Conservation (phyloP, 257 asterid species). For the Capsicum chinense region DNA sequence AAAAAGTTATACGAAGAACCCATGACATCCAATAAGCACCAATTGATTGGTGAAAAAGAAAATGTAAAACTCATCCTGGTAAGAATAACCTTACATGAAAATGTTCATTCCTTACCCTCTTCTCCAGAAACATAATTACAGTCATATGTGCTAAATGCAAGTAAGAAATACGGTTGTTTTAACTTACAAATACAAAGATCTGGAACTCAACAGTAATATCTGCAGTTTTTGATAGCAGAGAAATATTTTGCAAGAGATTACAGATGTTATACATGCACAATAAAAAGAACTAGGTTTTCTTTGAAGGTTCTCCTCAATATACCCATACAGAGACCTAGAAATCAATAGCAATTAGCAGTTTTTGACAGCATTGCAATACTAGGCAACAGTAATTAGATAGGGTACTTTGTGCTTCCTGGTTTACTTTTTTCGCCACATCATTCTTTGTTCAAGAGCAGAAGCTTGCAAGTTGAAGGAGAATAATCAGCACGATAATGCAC, state of each 20-base stretch:
- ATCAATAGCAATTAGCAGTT: constrained; percentile 6
- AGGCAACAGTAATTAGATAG: neutral
- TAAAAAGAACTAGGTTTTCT: neutral
- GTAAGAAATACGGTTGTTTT: neutral
- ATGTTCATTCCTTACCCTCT: neutral
- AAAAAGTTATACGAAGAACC: constrained; percentile 12
- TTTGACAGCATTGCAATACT: neutral
- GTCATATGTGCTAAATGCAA: neutral
- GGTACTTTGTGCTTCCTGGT: constrained; percentile 14
- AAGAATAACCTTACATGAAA: neutral
- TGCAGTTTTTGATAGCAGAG: neutral
- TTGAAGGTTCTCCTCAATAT: constrained; percentile 3
- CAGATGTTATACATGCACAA: constrained; percentile 15
- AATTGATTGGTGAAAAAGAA: neutral
- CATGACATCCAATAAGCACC: constrained; percentile 15
- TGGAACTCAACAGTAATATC: neutral
- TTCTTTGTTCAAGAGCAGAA: neutral
- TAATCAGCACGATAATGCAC: neutral
- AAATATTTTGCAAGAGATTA: neutral
- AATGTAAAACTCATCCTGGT: neutral
- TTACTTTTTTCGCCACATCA: neutral
- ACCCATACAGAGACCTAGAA: neutral
- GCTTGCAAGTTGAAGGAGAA: constrained; percentile 8
- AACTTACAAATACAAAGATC: constrained; percentile 4
- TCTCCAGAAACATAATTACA: neutral